Percentiles rank a stretch among this genome's conserved stretches.
Evolutionary conservation across 805 yeast species (phyloP).

Genomic region (Zygosaccharomyces bisporus): DNA sequence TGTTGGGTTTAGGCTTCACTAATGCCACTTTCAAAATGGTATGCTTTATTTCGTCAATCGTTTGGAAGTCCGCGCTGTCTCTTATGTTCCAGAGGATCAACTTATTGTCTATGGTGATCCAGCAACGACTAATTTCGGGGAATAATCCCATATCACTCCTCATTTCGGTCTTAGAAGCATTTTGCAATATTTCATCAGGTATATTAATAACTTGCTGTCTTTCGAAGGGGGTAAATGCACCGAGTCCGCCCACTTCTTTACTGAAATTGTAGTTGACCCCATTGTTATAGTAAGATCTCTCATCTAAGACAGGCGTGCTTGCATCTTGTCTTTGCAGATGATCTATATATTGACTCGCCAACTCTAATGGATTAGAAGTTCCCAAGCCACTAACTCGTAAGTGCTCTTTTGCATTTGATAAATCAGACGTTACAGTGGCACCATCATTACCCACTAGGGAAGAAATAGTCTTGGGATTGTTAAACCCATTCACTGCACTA

Average conservation of each 20-base stretch:
- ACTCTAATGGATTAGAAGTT: slow-evolving; percentile 40
- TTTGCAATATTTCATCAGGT: slow-evolving; percentile 77
- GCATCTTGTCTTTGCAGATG: slow-evolving; percentile 55
- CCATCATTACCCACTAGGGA: slow-evolving; percentile 3
- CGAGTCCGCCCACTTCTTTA: slow-evolving; percentile 43
- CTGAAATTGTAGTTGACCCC: slow-evolving; percentile 68
- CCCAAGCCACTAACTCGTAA: slow-evolving; percentile 34
- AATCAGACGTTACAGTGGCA: slow-evolving; percentile 12
- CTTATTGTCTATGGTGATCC: slow-evolving; percentile 81
- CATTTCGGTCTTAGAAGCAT: slow-evolving; percentile 61
- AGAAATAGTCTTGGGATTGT: slow-evolving; percentile 1
- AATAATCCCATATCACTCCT: slow-evolving; percentile 78
- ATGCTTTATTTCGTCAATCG: slow-evolving; percentile 77
- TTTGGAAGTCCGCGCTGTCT: slow-evolving; percentile 61
- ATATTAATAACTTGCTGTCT: slow-evolving; percentile 62
- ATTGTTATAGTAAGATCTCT: slow-evolving; percentile 45
- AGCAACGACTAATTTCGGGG: slow-evolving; percentile 73
- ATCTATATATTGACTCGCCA: slow-evolving; percentile 63
- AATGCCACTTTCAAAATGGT: slow-evolving; percentile 72
- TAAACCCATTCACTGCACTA: slow-evolving; percentile 2
- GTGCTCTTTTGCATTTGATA: slow-evolving; percentile 29
- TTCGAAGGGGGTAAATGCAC: slow-evolving; percentile 70
- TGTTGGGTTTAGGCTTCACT: slow-evolving; percentile 76
- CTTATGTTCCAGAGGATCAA: slow-evolving; percentile 79
- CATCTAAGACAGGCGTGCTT: slow-evolving; percentile 54